Conservation (phyloP, 208 protist genomes). For the Spongospora subterranea region DNA sequence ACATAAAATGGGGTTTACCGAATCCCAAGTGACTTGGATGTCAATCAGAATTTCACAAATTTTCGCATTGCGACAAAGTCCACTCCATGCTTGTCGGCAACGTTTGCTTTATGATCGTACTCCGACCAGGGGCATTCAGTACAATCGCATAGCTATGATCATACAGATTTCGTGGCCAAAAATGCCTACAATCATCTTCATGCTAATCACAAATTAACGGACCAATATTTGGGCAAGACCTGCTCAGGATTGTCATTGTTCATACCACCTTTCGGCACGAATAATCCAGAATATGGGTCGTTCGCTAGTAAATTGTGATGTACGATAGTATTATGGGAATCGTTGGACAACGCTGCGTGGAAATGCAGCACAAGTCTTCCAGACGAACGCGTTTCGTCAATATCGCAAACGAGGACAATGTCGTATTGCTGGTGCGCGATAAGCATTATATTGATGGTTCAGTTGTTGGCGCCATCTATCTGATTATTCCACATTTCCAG, state of each 20-base stretch:
- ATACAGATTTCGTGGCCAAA: conserved; percentile 18
- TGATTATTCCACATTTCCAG: conserved; percentile 45
- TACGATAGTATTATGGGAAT: conserved; percentile 7
- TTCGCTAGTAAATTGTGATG: conserved; percentile 9
- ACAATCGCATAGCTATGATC: conserved; percentile 19
- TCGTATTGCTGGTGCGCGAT: conserved; percentile 27
- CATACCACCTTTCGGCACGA: neutral
- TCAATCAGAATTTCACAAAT: no score
- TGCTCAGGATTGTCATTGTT: neutral
- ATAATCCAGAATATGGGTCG: conserved; percentile 7
- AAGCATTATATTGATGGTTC: neutral
- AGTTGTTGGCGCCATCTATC: neutral
- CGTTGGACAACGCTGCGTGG: conserved; percentile 9
- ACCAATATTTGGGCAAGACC: neutral
- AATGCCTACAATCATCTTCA: neutral
- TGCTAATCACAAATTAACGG: neutral
- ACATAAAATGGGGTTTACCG: no score
- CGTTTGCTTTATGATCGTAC: no score
- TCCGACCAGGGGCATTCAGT: neutral
- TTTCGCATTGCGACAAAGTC: no score
- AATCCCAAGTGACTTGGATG: no score
- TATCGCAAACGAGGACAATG: neutral
- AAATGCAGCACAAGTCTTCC: neutral
- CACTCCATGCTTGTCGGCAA: no score
- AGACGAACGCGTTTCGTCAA: neutral